Conservation (phyloP, 257 asterid species). For the Nicotiana undulata region DNA sequence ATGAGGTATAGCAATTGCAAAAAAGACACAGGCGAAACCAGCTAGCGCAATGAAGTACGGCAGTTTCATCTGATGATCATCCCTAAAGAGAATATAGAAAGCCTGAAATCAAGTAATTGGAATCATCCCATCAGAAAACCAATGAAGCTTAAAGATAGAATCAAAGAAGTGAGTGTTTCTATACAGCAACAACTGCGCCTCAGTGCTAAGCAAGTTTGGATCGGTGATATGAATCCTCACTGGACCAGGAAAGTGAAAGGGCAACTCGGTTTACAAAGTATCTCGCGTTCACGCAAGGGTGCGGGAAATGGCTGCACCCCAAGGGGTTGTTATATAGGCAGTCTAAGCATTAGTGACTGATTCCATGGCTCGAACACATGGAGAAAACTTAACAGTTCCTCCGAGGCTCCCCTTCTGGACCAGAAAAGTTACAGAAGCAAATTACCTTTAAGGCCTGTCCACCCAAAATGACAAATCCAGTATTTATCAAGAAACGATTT, state of each 20-base stretch:
- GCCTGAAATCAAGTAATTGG: slow-evolving; percentile 38
- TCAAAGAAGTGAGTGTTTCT: too few relatives aligned
- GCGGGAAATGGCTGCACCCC: fast-evolving
- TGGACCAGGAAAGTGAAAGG: too few relatives aligned
- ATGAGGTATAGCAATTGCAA: slow-evolving; percentile 80
- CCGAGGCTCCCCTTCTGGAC: too few relatives aligned
- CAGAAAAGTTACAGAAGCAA: not conserved
- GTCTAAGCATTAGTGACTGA: too few relatives aligned
- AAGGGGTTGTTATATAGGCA: too few relatives aligned
- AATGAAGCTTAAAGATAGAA: not conserved
- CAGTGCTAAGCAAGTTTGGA: too few relatives aligned
- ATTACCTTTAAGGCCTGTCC: slow-evolving; percentile 83
- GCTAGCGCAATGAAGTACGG: slow-evolving; percentile 64
- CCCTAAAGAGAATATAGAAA: slow-evolving; percentile 55
- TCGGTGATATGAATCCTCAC: too few relatives aligned
- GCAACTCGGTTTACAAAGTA: too few relatives aligned
- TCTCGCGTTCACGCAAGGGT: too few relatives aligned
- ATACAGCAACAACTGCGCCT: too few relatives aligned
- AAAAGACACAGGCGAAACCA: slow-evolving; percentile 63
- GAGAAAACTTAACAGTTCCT: too few relatives aligned
- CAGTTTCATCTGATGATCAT: slow-evolving; percentile 56
- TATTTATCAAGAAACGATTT: slow-evolving; percentile 89
- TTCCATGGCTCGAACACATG: too few relatives aligned
- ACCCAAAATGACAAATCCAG: slow-evolving; percentile 73
- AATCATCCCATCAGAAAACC: not conserved